Evolutionary conservation across 176 grass and related monocot genomes (phyloP).

Genomic region (Eremochloa ophiuroides): DNA sequence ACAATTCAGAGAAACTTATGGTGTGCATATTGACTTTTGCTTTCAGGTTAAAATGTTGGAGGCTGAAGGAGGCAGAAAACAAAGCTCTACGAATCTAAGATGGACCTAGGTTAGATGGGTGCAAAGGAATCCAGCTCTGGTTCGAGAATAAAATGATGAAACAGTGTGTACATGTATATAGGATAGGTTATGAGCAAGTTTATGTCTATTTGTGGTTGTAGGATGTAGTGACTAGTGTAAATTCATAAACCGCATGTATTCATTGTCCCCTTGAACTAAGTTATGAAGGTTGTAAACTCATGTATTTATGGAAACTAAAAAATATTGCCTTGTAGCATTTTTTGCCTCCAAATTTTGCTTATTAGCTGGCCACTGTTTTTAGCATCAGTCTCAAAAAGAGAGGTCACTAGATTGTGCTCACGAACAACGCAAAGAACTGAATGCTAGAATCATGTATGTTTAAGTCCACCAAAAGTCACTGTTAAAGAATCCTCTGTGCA

Average conservation of each 20-base stretch:
- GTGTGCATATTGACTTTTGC: background rate
- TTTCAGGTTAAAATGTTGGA: slow-evolving; percentile 36
- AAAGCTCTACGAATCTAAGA: background rate
- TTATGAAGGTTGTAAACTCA: slow-evolving; percentile 23
- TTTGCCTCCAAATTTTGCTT: background rate
- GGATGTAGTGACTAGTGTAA: slow-evolving; percentile 25
- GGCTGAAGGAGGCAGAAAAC: slow-evolving; percentile 7
- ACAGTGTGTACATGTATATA: slow-evolving; percentile 18
- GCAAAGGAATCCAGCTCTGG: slow-evolving; percentile 33
- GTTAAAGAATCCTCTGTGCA: background rate
- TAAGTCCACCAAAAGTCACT: slow-evolving; percentile 27
- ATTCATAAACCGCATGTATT: slow-evolving; percentile 19
- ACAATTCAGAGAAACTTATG: slow-evolving; percentile 16
- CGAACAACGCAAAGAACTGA: slow-evolving; percentile 27
- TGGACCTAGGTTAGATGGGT: slow-evolving; percentile 7
- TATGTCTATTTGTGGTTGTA: background rate
- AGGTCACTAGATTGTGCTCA: slow-evolving; percentile 19
- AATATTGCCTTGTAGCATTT: background rate
- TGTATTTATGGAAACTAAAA: slow-evolving; percentile 19
- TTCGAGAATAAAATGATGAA: slow-evolving; percentile 41
- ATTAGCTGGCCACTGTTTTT: background rate
- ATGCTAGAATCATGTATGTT: slow-evolving; percentile 30
- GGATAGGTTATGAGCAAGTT: slow-evolving; percentile 31
- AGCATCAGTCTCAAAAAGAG: slow-evolving; percentile 2
- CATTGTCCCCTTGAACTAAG: slow-evolving; percentile 11